These are phyloP conservation scores for Sporopachydermia quercuum DNA, from an alignment of 805 yeast species.

Conservation along the genomic window DNA sequence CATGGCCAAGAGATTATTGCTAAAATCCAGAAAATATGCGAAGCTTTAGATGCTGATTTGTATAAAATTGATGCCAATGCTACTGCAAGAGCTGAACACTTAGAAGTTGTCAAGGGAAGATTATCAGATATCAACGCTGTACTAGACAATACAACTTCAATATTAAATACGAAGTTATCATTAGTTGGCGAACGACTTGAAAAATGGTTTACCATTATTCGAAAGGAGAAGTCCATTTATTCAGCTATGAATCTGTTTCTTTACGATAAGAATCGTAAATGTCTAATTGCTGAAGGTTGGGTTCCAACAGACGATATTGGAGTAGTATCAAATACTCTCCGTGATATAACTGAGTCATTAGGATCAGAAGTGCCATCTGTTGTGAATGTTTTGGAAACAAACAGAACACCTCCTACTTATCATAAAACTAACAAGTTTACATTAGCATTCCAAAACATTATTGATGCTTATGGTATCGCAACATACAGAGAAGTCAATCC, in stretches of 20 bases:
- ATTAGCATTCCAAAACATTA: conserved; percentile 79
- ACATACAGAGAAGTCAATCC: conserved; percentile 92
- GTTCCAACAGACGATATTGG: conserved; percentile 66
- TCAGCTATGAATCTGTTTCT: conserved; percentile 65
- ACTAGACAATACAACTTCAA: conserved; percentile 45
- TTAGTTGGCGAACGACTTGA: conserved; percentile 63
- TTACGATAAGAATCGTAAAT: conserved; percentile 70
- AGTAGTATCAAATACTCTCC: conserved; percentile 48
- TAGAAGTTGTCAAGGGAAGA: conserved; percentile 28
- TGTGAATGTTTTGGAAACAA: conserved; percentile 48
- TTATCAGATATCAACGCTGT: conserved; percentile 46
- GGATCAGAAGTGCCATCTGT: conserved; percentile 31
- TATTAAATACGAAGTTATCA: conserved; percentile 63
- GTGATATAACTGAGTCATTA: conserved; percentile 40
- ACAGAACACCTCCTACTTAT: conserved; percentile 84
- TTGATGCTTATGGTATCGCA: conserved; percentile 92
- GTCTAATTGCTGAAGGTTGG: conserved; percentile 95
- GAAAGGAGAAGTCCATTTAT: conserved; percentile 75
- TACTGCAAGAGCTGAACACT: conserved; percentile 21
- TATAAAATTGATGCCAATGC: conserved; percentile 42
- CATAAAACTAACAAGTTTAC: conserved; percentile 94
- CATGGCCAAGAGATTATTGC: conserved; percentile 69
- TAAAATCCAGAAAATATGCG: conserved; percentile 71
- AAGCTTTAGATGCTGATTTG: conserved; percentile 75
- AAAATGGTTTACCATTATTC: conserved; percentile 53